Conservation (phyloP, 2,329 filamentous ascomycete genomes). For the Monosporascus sp. region DNA sequence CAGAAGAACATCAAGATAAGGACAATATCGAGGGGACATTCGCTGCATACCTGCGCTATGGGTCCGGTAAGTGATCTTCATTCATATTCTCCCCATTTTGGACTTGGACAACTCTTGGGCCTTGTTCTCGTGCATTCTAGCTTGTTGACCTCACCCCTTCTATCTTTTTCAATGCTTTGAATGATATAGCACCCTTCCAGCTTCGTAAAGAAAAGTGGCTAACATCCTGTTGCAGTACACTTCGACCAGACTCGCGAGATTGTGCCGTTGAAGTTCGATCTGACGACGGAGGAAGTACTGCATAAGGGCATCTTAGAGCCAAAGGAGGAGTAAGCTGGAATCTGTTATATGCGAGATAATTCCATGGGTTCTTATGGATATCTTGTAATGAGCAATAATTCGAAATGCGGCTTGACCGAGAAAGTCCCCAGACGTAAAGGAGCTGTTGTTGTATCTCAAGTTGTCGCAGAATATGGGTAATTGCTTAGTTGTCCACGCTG, state of each 20-base stretch:
- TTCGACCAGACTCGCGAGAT: slow-evolving; percentile 22
- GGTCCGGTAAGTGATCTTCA: slow-evolving; percentile 13
- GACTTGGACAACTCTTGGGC: no score
- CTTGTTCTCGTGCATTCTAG: no score
- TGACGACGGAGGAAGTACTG: slow-evolving; percentile 19
- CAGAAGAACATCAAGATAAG: slow-evolving; percentile 22
- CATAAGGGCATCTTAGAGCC: slow-evolving; percentile 18
- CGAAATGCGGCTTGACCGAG: no score
- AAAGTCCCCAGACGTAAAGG: no score
- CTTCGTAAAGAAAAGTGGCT: background rate
- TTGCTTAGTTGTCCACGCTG: no score
- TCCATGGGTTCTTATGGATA: no score
- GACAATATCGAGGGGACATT: slow-evolving; percentile 26
- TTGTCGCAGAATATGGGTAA: no score
- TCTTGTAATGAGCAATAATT: no score
- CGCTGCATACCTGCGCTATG: slow-evolving; percentile 24
- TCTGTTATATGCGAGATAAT: no score
- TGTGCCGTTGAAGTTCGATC: slow-evolving; percentile 15
- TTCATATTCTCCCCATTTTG: background rate
- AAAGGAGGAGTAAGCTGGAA: no score
- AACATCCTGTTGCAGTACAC: slow-evolving; percentile 5
- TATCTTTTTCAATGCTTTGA: no score
- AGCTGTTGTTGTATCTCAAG: no score
- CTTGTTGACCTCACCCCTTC: background rate
- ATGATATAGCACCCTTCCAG: background rate